phyloP scores from a whole-genome alignment of 768 basidiomycete genomes.

The Naganishia friedmannii region DNA sequence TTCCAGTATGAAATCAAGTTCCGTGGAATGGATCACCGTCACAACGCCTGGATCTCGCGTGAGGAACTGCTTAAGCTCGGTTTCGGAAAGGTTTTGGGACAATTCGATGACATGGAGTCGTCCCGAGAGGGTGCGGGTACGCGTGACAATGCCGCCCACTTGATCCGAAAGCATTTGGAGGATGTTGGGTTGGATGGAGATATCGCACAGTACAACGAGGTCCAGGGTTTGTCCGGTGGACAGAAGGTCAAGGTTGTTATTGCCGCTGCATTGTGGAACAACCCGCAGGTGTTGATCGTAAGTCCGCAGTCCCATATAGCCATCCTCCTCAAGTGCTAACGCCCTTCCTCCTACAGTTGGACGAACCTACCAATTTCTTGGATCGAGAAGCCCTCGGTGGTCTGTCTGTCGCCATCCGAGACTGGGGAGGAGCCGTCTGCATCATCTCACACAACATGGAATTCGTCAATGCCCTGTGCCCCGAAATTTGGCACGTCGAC shows the following conservation, averaged over 20 bases:
- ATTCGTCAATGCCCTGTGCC: slow-evolving; percentile 55
- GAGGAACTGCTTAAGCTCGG: slow-evolving; percentile 82
- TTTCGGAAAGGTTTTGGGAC: slow-evolving; percentile 82
- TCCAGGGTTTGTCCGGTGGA: slow-evolving; percentile 87
- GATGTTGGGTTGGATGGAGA: slow-evolving; percentile 95
- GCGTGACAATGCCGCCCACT: slow-evolving; percentile 74
- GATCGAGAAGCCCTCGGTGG: slow-evolving; percentile 94
- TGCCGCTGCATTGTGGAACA: slow-evolving; percentile 93
- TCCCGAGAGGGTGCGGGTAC: slow-evolving; percentile 91
- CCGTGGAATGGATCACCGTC: slow-evolving; percentile 54
- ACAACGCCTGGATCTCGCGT: slow-evolving; percentile 87
- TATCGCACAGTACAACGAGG: slow-evolving; percentile 97
- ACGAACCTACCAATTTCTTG: slow-evolving; percentile 95
- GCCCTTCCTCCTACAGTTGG: slow-evolving; percentile 54
- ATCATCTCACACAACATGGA: slow-evolving; percentile 88
- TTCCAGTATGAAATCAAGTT: slow-evolving; percentile 78
- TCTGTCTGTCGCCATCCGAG: slow-evolving; percentile 86
- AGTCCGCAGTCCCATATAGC: slow-evolving; percentile 1
- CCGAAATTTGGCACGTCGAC: slow-evolving; percentile 94
- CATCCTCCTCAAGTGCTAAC: too few species aligned
- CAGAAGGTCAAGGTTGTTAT: slow-evolving; percentile 85
- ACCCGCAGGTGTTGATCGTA: slow-evolving; percentile 64
- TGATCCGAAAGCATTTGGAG: slow-evolving; percentile 87
- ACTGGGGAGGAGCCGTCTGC: slow-evolving; percentile 72
- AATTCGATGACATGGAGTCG: slow-evolving; percentile 94